These are phyloP conservation scores for Metschnikowia baotianmanensis DNA, from an alignment of 805 yeast species.

Conservation along the genomic window DNA sequence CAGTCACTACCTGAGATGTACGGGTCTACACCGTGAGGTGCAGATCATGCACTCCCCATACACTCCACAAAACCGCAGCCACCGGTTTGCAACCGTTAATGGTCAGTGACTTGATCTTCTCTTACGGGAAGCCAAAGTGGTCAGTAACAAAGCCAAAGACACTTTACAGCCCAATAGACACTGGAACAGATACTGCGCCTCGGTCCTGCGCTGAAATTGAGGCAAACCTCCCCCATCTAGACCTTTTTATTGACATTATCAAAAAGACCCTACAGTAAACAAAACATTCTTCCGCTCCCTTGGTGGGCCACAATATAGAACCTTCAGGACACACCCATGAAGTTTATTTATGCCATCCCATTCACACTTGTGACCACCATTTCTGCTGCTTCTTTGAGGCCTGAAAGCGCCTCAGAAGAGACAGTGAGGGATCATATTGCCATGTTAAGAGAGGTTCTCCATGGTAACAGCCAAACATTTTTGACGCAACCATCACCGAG, in stretches of 20 bases:
- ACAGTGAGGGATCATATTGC: constrained; percentile 5
- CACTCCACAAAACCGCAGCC: constrained; percentile 1
- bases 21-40: no score
- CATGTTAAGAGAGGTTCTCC: constrained; percentile 6
- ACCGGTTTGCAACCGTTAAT: neutral
- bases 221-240: no score
- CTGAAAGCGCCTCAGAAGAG: constrained; percentile 1
- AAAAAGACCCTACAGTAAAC: no score
- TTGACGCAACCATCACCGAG: neutral
- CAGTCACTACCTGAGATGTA: no score
- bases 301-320: neutral
- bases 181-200: no score
- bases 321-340: neutral
- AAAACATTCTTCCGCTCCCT: no score
- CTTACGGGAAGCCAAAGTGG: no score
- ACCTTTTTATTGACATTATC: no score
- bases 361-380: neutral
- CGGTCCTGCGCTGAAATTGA: no score
- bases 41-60: no score
- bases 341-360: neutral
- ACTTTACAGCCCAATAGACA: no score
- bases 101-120: neutral
- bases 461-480: neutral
- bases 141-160: no score
- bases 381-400: constrained; percentile 1